Conservation (phyloP, 306 rosid genomes). For the Psophocarpus tetragonolobus region DNA sequence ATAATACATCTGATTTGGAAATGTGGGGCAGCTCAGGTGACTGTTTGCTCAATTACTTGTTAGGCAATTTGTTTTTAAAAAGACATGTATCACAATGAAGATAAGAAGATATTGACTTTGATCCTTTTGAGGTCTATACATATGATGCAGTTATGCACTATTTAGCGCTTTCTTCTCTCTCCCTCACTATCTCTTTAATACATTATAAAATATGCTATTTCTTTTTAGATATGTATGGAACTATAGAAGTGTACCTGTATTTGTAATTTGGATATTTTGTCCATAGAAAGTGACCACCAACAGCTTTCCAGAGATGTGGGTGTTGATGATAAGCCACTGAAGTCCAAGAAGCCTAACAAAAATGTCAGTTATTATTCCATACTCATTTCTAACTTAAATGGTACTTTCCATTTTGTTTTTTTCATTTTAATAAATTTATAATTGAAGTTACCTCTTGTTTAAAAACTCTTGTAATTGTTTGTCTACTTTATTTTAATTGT, state of each 20-base stretch:
- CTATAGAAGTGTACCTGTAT: no score
- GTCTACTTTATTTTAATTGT: slow-evolving; percentile 25
- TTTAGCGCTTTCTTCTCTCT: not conserved
- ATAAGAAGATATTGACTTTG: slow-evolving; percentile 12
- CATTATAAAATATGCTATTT: not conserved
- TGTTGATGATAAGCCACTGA: slow-evolving; percentile 50
- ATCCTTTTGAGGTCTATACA: slow-evolving; percentile 2
- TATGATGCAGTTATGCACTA: not conserved
- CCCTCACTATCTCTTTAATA: not conserved
- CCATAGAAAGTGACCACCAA: slow-evolving; percentile 48
- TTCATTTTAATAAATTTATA: not conserved
- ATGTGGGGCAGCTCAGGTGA: slow-evolving; percentile 81
- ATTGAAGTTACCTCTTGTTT: not conserved
- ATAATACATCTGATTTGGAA: slow-evolving; percentile 52
- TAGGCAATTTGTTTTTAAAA: not conserved
- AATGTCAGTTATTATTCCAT: slow-evolving; percentile 45
- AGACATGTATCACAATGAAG: not conserved
- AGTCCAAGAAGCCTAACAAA: slow-evolving; percentile 42
- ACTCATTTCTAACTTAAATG: slow-evolving; percentile 19
- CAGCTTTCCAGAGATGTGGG: slow-evolving; percentile 45
- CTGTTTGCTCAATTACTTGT: slow-evolving; percentile 26
- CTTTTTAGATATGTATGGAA: not conserved
- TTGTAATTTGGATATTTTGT: slow-evolving; percentile 33
- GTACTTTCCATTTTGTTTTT: not conserved
- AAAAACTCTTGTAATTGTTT: not conserved